These are phyloP conservation scores for Penicillium riverlandense DNA, from an alignment of 495 filamentous ascomycete genomes.

Conservation along the genomic window DNA sequence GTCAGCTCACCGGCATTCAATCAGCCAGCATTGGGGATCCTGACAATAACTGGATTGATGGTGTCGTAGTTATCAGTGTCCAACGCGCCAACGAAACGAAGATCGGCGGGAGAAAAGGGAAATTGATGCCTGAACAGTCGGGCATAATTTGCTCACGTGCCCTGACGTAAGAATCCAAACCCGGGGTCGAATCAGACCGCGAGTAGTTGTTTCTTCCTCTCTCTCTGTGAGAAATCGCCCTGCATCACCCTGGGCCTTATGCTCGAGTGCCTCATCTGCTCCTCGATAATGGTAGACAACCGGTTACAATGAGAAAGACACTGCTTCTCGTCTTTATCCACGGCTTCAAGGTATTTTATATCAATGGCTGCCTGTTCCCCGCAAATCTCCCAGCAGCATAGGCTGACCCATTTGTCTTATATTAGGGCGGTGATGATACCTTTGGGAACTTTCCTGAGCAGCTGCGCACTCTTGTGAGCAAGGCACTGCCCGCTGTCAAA, in stretches of 20 bases:
- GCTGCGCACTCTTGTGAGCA: conserved; percentile 60
- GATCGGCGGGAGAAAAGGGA: background rate
- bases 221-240: no score
- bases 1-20: conserved; percentile 18
- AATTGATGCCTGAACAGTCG: background rate
- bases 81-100: conserved; percentile 38
- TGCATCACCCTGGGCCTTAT: no score
- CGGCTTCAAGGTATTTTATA: conserved; percentile 78
- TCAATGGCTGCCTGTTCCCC: conserved; percentile 2
- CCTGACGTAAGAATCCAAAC: no score
- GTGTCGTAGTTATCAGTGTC: conserved; percentile 41
- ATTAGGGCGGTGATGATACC: conserved; percentile 82
- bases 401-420: background rate
- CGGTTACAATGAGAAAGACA: conserved; percentile 70
- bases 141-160: no score
- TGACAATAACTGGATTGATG: conserved; percentile 22
- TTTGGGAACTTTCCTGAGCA: conserved; percentile 74
- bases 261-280: no score
- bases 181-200: no score
- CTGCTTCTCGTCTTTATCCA: conserved; percentile 90
- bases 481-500: conserved; percentile 65
- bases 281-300: background rate
- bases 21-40: conserved; percentile 8
- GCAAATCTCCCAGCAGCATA: background rate
- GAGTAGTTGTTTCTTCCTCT: no score